Evolutionary conservation across 768 basidiomycete genomes (phyloP).

Genomic region (Pleurotus eryngii): DNA sequence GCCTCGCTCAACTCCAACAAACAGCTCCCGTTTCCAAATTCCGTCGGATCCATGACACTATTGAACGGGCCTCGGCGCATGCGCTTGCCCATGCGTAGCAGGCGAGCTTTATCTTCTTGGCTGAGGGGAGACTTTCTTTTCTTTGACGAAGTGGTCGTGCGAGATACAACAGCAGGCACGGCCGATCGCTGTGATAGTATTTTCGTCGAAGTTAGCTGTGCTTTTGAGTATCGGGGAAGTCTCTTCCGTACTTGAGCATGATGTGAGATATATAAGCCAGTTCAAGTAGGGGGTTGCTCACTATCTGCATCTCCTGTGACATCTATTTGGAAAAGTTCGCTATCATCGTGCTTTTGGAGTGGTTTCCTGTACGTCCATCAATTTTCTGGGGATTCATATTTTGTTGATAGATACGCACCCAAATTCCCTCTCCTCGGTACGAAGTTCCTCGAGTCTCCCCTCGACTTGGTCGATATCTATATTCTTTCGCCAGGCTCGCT

Average conservation of each 20-base stretch:
- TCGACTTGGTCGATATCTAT: slow-evolving; percentile 75
- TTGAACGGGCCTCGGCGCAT: slow-evolving; percentile 73
- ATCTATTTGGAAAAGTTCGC: slow-evolving; percentile 80
- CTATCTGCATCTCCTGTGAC: slow-evolving; percentile 73
- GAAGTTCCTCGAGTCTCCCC: slow-evolving; percentile 33
- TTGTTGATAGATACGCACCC: slow-evolving; percentile 1
- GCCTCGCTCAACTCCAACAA: slow-evolving; percentile 63
- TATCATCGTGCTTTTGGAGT: slow-evolving; percentile 64
- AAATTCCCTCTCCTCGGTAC: slow-evolving; percentile 24
- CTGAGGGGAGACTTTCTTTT: slow-evolving; percentile 49
- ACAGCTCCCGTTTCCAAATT: slow-evolving; percentile 64
- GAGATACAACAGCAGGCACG: slow-evolving; percentile 79
- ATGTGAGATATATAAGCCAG: slow-evolving; percentile 1
- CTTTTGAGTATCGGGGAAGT: slow-evolving; percentile 51
- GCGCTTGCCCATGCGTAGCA: slow-evolving; percentile 75
- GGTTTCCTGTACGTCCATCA: slow-evolving; percentile 39
- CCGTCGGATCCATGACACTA: slow-evolving; percentile 62
- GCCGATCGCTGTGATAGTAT: slow-evolving; percentile 86
- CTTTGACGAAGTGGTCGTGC: slow-evolving; percentile 27
- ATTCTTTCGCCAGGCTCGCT: slow-evolving; percentile 91
- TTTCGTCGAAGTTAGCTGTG: slow-evolving; percentile 65
- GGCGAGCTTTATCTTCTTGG: slow-evolving; percentile 67
- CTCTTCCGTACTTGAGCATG: slow-evolving; percentile 50
- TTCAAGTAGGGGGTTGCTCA: slow-evolving; percentile 26
- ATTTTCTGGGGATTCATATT: background rate